Evolutionary conservation across 192 early-diverging fungal genomes (phyloP).

Genomic region (Funneliformis geosporum): DNA sequence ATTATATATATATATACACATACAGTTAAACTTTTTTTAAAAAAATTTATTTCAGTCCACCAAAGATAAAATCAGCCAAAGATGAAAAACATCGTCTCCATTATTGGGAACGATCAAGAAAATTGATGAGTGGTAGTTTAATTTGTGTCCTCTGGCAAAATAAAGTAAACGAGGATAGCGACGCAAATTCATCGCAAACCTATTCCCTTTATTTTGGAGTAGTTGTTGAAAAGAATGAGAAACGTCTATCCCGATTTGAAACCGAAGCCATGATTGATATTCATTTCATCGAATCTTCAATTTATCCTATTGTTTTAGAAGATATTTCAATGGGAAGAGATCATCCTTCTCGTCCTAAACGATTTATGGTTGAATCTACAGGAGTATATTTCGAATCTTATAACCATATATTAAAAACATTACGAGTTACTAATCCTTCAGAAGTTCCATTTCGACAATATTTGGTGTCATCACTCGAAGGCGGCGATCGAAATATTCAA

Average conservation of each 20-base stretch:
- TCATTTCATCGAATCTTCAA: constrained; percentile 35
- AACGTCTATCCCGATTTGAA: constrained; percentile 32
- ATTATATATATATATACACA: too few relatives aligned
- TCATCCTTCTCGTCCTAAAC: constrained; percentile 4
- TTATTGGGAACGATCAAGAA: constrained; percentile 49
- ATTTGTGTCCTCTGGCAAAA: constrained; percentile 43
- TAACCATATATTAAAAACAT: neutral
- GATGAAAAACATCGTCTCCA: constrained; percentile 33
- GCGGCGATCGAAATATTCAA: neutral
- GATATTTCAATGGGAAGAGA: neutral
- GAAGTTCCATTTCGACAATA: neutral
- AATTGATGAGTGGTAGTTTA: constrained; percentile 49
- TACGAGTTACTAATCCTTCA: neutral
- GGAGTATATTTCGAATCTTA: constrained; percentile 25
- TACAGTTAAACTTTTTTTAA: neutral
- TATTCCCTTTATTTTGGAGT: constrained; percentile 25
- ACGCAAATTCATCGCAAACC: neutral
- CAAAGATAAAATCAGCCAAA: neutral
- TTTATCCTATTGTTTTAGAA: constrained; percentile 34
- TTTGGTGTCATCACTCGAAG: neutral
- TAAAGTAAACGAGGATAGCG: neutral
- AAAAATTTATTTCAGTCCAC: constrained; percentile 18
- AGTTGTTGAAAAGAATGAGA: constrained; percentile 35
- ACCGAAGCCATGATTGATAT: constrained; percentile 35
- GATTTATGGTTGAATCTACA: constrained; percentile 45